Base-by-base conservation (phyloP, 2,329 filamentous ascomycete genomes). In the Calonectria pauciramosa region DNA sequence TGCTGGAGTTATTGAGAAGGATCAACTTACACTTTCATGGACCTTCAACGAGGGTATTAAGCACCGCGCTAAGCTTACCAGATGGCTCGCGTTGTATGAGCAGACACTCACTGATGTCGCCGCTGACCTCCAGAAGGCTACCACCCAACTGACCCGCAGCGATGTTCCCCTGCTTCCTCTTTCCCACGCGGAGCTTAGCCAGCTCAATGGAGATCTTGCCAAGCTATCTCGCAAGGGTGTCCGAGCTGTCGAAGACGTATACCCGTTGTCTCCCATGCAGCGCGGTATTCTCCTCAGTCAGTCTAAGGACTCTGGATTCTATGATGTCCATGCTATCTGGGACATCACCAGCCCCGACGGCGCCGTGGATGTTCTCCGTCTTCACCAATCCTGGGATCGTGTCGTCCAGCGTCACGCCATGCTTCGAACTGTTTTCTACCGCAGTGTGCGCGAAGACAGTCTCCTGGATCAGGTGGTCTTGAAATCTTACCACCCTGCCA, bases 381-480 rank as follows among this genome's bases (percentile, higher is more conserved):
- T 79, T n/a, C 67, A 56, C 4, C n/a, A 63, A 5, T 70, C 77
- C 6, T 79, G 88, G 88, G 83, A 86, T 60, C 83, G 85, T 34
- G 83, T 89, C 1, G 83, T 86, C 0, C 78, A 85, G 28, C 84
- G 84, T 38, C 87, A 89, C 68, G 74, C 87, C 0, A 86, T 87
- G 11, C 79, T 90, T 52, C 80, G 88, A 66, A 89, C 88, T 0
- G 82, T 89, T 26, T 90, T 90, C 70, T 84, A 86, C 47, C 87
- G 88, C 68, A 89, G 88, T 30, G 83, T 87, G 16, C 83, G 85
- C 71, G 70, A 79, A 5, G 83, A 86, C 10, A 87, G 87, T 0
- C 82, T 89, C 1, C 89, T 86, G 56, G 87, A 90, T 66, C 87
- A 87, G 76, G 83, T 90, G 5, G 82, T 90, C 1, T 80, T 90